Conservation (phyloP, 164 flowering plant species). For the Echeveria elegans region DNA sequence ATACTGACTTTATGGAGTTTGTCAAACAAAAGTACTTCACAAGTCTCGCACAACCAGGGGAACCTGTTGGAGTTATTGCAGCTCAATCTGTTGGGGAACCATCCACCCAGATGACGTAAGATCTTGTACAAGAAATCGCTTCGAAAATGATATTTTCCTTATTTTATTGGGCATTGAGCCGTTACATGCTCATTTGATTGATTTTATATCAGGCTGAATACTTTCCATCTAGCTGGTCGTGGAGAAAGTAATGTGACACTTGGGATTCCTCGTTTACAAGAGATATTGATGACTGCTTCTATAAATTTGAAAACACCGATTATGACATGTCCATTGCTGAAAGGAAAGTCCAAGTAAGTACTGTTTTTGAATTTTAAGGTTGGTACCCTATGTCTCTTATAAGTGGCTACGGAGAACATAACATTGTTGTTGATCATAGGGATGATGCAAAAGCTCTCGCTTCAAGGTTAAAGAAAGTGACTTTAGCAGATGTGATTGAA, state of each 20-base stretch:
- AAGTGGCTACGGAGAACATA: not conserved
- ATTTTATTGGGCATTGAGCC: not conserved
- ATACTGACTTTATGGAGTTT: conserved; percentile 39
- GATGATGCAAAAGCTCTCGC: conserved; percentile 58
- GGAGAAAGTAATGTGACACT: conserved; percentile 97
- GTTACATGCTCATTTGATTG: not conserved
- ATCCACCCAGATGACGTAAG: conserved; percentile 99
- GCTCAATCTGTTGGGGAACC: conserved; percentile 98
- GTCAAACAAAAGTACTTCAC: conserved; percentile 55
- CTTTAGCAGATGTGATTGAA: conserved; percentile 65
- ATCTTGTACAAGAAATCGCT: not conserved
- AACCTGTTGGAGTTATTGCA: conserved; percentile 96
- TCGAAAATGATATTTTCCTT: not conserved
- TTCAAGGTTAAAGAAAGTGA: conserved; percentile 57
- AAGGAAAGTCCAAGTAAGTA: conserved; percentile 54
- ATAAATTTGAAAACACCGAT: conserved; percentile 66
- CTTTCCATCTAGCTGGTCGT: conserved; percentile 96
- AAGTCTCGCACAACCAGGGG: conserved; percentile 93
- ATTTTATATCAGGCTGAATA: conserved; percentile 64
- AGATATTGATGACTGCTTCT: conserved; percentile 85
- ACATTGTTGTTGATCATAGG: conserved; percentile 30
- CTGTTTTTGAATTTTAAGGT: not conserved
- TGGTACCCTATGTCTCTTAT: not conserved
- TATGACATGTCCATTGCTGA: conserved; percentile 68
- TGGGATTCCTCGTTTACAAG: conserved; percentile 96